Evolutionary conservation across 2,329 filamentous ascomycete species (phyloP), one percentile per base, ranked within the genome.

Genomic region (Ophiostoma ips): DNA sequence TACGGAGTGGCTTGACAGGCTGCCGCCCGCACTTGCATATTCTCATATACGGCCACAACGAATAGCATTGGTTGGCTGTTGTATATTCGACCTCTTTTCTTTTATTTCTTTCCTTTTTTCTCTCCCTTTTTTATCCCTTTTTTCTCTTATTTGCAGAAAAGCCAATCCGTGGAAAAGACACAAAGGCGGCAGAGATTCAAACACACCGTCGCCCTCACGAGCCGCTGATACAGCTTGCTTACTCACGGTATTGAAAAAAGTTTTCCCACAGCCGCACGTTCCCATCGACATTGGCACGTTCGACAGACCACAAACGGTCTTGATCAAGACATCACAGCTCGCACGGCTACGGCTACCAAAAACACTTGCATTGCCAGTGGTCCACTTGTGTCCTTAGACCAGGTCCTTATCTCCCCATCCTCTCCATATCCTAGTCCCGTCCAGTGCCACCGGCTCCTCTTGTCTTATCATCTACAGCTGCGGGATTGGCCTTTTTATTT

Each of bases 11-110:
- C 24, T 28, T 28, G 24, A 28, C 24, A 28, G 24, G 8, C 63
- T 74, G 74, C 43, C 41, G 18, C n/a, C 30, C 18, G 21, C 37
- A 10, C 19, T 19, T 40, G 37, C 18, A 15, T 21, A 18, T 24
- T 21, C 37, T 28, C 24, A 8, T 28, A 28, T 5, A 28, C 24
- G 8, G 5, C 8, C 24, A 28, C 24, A 8, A 28, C 24, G 8
- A 4, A 5, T 8, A 28, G 24, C 24, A 28, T 28, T 28, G 4
- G 24, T 28, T 8, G 24, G 24, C 24, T 28, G 24, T 28, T 28
- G 5, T 28, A 28, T 8, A 5, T 28, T 8, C 24, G 24, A 28
- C 24, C 24, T 28, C n/a, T n/a, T n/a, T n/a, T n/a, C n/a, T n/a
- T n/a, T n/a, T n/a, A n/a, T n/a, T n/a, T n/a, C n/a, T n/a, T n/a